phyloP scores from a whole-genome alignment of 2,329 filamentous ascomycete species.

The Alternaria novae-zelandiae region DNA sequence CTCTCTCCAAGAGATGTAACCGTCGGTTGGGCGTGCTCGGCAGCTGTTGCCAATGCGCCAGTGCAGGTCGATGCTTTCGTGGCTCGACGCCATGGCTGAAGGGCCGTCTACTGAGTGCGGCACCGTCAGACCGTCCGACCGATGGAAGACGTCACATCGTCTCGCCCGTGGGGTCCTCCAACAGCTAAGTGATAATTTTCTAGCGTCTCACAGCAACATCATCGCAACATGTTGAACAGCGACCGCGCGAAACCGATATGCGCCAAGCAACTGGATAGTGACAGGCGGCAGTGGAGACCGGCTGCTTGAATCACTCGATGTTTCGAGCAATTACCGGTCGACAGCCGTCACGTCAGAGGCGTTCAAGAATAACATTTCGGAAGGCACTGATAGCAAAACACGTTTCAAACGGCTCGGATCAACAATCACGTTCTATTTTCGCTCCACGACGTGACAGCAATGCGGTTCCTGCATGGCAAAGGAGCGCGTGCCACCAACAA shows the following conservation, averaged over 20 bases:
- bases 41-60: constrained; percentile 10
- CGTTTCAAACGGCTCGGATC: constrained; percentile 4
- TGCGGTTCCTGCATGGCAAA: constrained; percentile 21
- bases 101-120: neutral
- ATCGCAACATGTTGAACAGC: constrained; percentile 6
- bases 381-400: neutral
- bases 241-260: constrained; percentile 7
- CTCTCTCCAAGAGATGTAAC: constrained; percentile 10
- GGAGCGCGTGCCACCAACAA: constrained; percentile 10
- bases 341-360: neutral
- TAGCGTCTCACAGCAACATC: constrained; percentile 1
- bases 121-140: neutral
- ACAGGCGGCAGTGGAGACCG: neutral
- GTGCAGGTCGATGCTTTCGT: constrained; percentile 16
- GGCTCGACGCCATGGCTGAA: constrained; percentile 15
- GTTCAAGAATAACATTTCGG: neutral
- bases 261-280: neutral
- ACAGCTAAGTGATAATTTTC: constrained; percentile 5
- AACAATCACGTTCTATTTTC: neutral
- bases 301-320: constrained; percentile 20
- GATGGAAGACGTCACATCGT: constrained; percentile 14
- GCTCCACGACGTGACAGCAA: constrained; percentile 1
- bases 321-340: constrained; percentile 15
- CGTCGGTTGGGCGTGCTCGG: constrained; percentile 9
- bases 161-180: constrained; percentile 17